Evolutionary conservation across 2,329 filamentous ascomycete species (phyloP).

Genomic region (Colletotrichum nymphaeae): DNA sequence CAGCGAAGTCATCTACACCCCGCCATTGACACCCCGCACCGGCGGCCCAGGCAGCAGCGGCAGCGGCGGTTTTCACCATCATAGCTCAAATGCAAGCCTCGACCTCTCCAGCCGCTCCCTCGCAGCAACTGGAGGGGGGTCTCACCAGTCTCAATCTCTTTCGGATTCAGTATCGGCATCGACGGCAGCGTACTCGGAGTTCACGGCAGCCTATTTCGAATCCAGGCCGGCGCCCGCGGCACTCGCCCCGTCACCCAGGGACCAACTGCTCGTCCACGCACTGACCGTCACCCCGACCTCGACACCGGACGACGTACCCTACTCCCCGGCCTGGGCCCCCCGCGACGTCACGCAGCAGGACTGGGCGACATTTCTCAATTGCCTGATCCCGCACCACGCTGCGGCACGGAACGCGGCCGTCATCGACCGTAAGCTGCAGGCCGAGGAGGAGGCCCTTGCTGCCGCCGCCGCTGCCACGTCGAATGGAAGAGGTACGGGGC

Average conservation of each 20-base stretch:
- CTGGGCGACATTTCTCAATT: slow-evolving; percentile 70
- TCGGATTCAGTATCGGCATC: neutral
- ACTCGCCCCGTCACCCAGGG: slow-evolving; percentile 10
- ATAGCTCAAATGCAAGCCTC: slow-evolving; percentile 16
- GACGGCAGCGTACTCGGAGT: slow-evolving; percentile 37
- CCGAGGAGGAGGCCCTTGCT: slow-evolving; percentile 47
- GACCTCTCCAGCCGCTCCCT: slow-evolving; percentile 14
- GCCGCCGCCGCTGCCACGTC: slow-evolving; percentile 34
- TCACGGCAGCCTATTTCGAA: slow-evolving; percentile 60
- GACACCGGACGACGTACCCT: slow-evolving; percentile 58
- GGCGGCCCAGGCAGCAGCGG: slow-evolving; percentile 34
- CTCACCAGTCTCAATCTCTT: neutral
- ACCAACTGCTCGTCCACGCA: slow-evolving; percentile 43
- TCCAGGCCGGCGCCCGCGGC: slow-evolving; percentile 49
- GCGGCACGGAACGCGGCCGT: slow-evolving; percentile 57
- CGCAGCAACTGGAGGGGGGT: slow-evolving; percentile 18
- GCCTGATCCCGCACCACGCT: slow-evolving; percentile 62
- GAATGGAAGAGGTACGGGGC: slow-evolving; percentile 9
- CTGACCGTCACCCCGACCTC: slow-evolving; percentile 49
- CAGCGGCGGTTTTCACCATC: neutral
- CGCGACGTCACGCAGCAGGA: slow-evolving; percentile 63
- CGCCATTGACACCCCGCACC: slow-evolving; percentile 59
- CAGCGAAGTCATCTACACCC: slow-evolving; percentile 62
- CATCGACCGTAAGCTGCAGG: slow-evolving; percentile 60
- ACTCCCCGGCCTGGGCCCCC: slow-evolving; percentile 48